These are phyloP conservation scores for Fusarium falciforme DNA, from an alignment of 2,329 filamentous ascomycete species.

Conservation along the genomic window DNA sequence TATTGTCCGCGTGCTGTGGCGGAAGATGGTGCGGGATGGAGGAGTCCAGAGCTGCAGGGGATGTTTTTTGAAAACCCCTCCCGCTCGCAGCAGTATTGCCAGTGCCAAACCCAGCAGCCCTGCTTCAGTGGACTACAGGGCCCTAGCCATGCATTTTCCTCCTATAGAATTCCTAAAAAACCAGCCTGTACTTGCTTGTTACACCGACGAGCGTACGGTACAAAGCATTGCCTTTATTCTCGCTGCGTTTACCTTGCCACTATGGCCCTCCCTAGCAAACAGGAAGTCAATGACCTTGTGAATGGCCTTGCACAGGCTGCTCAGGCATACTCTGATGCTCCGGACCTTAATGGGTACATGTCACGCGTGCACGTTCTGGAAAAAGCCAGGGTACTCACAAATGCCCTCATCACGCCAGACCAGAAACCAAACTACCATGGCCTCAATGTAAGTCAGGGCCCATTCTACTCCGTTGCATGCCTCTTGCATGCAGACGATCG, in stretches of 20 bases:
- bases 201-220: neutral
- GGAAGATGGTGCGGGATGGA: neutral
- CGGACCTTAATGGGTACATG: slow-evolving; percentile 40
- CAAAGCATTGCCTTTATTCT: neutral
- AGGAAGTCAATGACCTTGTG: slow-evolving; percentile 37
- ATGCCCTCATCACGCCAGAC: slow-evolving; percentile 43
- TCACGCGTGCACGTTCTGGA: slow-evolving; percentile 44
- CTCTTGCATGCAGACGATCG: neutral
- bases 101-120: neutral
- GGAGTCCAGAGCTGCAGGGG: neutral
- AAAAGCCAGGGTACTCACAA: slow-evolving; percentile 42
- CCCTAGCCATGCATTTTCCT: neutral
- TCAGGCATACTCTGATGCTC: slow-evolving; percentile 38
- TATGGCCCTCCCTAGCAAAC: slow-evolving; percentile 33
- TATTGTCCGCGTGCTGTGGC: neutral
- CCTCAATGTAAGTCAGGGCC: slow-evolving; percentile 40
- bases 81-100: neutral
- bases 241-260: neutral
- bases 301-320: slow-evolving; percentile 28
- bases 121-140: neutral
- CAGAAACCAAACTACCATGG: slow-evolving; percentile 49
- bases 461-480: neutral
- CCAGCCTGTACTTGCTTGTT: neutral
- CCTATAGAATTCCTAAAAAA: neutral
- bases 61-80: neutral